Conservation (phyloP, 192 early-diverging fungal species). For the Dispira simplex region DNA sequence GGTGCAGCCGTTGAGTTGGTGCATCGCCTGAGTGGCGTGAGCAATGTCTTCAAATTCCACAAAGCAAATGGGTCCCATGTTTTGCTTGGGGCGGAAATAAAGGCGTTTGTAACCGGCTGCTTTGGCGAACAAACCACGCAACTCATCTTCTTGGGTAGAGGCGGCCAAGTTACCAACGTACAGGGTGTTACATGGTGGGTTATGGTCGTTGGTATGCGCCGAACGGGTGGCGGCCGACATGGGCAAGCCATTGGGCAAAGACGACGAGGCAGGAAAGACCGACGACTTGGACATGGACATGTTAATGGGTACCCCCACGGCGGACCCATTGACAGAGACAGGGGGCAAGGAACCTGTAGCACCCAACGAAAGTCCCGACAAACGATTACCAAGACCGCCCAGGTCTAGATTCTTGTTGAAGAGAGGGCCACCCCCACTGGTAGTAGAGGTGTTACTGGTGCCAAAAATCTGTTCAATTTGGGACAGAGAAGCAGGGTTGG, state of each 20-base stretch:
- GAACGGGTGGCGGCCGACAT: constrained; percentile 28
- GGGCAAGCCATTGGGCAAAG: constrained; percentile 16
- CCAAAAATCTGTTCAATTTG: constrained; percentile 13
- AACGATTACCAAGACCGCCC: constrained; percentile 8
- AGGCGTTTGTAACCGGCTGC: constrained; percentile 83
- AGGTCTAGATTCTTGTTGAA: constrained; percentile 10
- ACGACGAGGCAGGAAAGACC: neutral
- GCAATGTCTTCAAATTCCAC: constrained; percentile 96
- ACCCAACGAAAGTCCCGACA: constrained; percentile 1
- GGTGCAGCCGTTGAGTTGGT: constrained; percentile 70
- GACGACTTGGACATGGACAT: constrained; percentile 1
- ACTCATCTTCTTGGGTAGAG: constrained; percentile 80
- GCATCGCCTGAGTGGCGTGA: constrained; percentile 79
- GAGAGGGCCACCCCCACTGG: neutral
- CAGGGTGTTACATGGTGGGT: constrained; percentile 98
- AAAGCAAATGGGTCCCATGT: constrained; percentile 95
- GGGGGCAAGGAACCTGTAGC: neutral
- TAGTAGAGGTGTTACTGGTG: neutral
- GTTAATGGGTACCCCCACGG: neutral
- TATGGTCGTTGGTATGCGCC: constrained; percentile 68
- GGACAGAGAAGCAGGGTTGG: constrained; percentile 11
- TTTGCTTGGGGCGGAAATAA: constrained; percentile 71
- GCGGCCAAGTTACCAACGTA: constrained; percentile 93
- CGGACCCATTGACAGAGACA: neutral
- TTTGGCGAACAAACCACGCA: constrained; percentile 61